Percentiles rank a stretch among this genome's conserved stretches.
Evolutionary conservation across 2,329 filamentous ascomycete species (phyloP).

Genomic region (Ustulina deusta): DNA sequence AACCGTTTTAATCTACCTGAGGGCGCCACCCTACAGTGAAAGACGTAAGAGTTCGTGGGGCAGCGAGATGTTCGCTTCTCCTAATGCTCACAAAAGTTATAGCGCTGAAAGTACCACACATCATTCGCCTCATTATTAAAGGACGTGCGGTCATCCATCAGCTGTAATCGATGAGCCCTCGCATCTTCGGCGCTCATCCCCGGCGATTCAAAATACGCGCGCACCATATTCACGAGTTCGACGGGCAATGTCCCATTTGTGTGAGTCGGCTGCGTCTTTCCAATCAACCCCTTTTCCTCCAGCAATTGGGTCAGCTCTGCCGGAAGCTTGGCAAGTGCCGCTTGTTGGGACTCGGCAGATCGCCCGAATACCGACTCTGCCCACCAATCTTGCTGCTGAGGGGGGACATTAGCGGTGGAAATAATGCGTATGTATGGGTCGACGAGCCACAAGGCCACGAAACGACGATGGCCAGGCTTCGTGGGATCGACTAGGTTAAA

Average conservation of each 20-base stretch:
- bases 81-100: conserved; percentile 21
- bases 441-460: conserved; percentile 71
- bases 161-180: conserved; percentile 29
- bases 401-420: conserved; percentile 59
- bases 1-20: no score
- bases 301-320: conserved; percentile 35
- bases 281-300: conserved; percentile 6
- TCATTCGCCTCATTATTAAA: background rate
- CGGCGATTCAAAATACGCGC: background rate
- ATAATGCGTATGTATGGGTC: conserved; percentile 64
- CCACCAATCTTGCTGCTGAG: conserved; percentile 58
- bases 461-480: conserved; percentile 68
- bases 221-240: conserved; percentile 32
- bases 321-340: conserved; percentile 27
- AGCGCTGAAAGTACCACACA: background rate
- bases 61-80: no score
- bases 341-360: conserved; percentile 15
- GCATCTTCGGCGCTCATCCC: conserved; percentile 36
- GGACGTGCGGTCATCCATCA: conserved; percentile 36
- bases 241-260: conserved; percentile 6
- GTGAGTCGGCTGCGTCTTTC: background rate
- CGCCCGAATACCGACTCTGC: conserved; percentile 35
- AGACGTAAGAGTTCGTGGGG: no score
- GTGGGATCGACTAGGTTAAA: conserved; percentile 65
- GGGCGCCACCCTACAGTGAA: no score